Percentiles rank a stretch among this genome's conserved stretches.
Evolutionary conservation across 2,329 filamentous ascomycete species (phyloP).

Genomic region (Sporothrix curviconia): DNA sequence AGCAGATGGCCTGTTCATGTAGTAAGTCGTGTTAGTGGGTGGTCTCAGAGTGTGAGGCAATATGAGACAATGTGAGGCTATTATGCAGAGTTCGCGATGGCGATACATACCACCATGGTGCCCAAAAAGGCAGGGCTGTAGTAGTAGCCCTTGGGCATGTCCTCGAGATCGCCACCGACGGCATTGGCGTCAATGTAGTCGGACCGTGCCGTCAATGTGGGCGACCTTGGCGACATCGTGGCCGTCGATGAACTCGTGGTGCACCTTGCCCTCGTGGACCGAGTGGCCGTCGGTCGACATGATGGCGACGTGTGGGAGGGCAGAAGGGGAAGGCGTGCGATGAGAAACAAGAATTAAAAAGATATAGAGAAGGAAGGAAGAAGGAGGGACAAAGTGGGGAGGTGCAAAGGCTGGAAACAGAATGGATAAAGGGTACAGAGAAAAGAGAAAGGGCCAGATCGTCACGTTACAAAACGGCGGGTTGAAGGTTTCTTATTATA

Average conservation of each 20-base stretch:
- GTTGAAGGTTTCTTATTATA: slow-evolving; percentile 1
- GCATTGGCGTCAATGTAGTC: slow-evolving; percentile 36
- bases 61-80: too few species aligned
- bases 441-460: neutral
- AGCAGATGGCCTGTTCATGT: slow-evolving; percentile 25
- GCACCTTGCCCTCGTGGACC: slow-evolving; percentile 6
- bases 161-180: slow-evolving; percentile 34
- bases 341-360: neutral
- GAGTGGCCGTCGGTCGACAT: slow-evolving; percentile 15
- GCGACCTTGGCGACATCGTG: slow-evolving; percentile 26
- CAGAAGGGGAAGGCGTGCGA: neutral
- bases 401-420: neutral
- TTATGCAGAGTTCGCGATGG: neutral
- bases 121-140: slow-evolving; percentile 34
- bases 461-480: neutral
- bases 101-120: slow-evolving; percentile 26
- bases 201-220: slow-evolving; percentile 35
- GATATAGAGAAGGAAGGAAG: neutral
- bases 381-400: too few species aligned
- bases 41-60: too few species aligned
- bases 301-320: neutral
- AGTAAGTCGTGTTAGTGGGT: neutral
- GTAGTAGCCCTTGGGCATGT: slow-evolving; percentile 37
- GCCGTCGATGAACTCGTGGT: slow-evolving; percentile 14
- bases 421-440: neutral